phyloP scores from a whole-genome alignment of 306 rosid genomes.

The Adenanthera pavonina region DNA sequence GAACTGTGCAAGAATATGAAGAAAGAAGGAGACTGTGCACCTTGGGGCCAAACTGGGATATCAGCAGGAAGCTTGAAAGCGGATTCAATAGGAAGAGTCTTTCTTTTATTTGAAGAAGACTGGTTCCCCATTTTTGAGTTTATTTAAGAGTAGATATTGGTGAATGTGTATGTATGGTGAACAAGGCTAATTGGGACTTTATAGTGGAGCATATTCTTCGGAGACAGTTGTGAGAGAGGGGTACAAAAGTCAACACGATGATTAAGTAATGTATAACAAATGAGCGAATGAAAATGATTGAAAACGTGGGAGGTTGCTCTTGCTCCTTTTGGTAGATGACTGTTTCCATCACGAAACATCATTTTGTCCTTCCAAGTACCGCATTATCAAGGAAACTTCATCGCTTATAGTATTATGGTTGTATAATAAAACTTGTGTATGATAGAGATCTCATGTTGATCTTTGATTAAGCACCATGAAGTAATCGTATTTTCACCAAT shows the following conservation, averaged over 20 bases:
- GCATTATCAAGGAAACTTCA: background rate
- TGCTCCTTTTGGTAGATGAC: background rate
- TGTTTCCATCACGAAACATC: background rate
- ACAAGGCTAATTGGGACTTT: background rate
- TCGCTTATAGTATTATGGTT: background rate
- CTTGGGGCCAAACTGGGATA: slow-evolving; percentile 55
- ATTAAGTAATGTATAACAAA: background rate
- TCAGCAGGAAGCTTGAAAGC: slow-evolving; percentile 65
- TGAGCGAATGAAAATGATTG: too few relatives aligned
- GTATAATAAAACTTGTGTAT: background rate
- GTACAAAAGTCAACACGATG: background rate
- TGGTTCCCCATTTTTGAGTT: slow-evolving; percentile 49
- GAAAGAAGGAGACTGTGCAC: slow-evolving; percentile 25
- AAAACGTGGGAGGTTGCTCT: background rate
- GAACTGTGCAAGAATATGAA: background rate
- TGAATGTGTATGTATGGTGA: background rate
- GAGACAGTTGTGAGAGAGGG: background rate
- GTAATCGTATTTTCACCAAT: background rate
- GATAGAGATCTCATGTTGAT: background rate
- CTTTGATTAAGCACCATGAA: background rate
- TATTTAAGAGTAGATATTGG: background rate
- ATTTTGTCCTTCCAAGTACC: background rate
- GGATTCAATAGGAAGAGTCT: slow-evolving; percentile 53
- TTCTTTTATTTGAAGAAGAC: slow-evolving; percentile 37
- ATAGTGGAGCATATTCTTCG: slow-evolving; percentile 40